Conservation (phyloP, 140 eudicot genomes). For the Oenanthe javanica region DNA sequence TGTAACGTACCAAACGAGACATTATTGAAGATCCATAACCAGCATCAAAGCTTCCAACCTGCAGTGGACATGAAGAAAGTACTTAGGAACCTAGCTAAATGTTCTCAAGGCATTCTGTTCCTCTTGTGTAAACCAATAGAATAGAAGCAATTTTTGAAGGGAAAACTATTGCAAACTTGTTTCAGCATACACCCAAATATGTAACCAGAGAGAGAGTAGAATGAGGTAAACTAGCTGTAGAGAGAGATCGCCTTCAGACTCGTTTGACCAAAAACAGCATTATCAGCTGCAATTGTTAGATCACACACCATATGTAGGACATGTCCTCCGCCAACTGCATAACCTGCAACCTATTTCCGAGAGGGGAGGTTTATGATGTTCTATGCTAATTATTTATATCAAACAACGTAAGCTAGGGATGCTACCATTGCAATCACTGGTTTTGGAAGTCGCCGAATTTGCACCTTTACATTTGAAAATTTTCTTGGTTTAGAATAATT, state of each 20-base stretch:
- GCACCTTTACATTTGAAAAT: slow-evolving; percentile 47
- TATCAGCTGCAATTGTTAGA: slow-evolving; percentile 48
- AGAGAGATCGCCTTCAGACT: not conserved
- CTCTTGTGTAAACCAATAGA: not conserved
- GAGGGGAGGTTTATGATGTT: not conserved
- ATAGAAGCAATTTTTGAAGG: not conserved
- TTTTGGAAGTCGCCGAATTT: slow-evolving; percentile 88
- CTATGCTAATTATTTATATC: not conserved
- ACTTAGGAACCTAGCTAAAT: too few relatives aligned
- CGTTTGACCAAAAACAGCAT: too few relatives aligned
- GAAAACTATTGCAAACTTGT: not conserved
- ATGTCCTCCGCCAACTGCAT: slow-evolving; percentile 84
- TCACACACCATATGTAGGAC: slow-evolving; percentile 95
- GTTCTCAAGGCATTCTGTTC: not conserved
- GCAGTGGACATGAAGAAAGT: not conserved
- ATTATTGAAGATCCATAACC: slow-evolving; percentile 96
- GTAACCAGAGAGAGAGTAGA: not conserved
- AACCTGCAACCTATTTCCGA: not conserved
- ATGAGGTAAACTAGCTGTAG: not conserved
- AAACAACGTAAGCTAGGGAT: not conserved
- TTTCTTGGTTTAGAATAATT: too few relatives aligned
- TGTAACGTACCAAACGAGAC: slow-evolving; percentile 74
- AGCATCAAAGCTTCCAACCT: slow-evolving; percentile 99
- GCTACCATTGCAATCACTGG: slow-evolving; percentile 97
- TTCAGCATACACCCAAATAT: not conserved